A percentile compares a stretch with the other conserved stretches of the same genome.
phyloP scores from a whole-genome alignment of 2,329 filamentous ascomycete genomes.

The Colletotrichum brevisporum region DNA sequence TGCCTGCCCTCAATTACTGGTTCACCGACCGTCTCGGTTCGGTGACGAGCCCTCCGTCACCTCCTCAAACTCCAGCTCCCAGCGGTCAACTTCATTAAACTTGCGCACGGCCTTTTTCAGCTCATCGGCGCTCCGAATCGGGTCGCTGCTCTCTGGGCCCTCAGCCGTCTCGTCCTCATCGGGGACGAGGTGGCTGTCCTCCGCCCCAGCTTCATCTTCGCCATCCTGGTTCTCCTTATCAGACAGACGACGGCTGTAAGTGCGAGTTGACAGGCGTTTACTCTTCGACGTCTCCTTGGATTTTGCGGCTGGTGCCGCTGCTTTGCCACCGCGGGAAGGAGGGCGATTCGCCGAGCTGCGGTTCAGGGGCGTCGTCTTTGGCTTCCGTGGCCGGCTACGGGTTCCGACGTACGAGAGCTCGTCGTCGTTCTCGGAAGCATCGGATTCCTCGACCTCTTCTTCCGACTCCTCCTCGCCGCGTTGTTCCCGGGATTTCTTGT shows the following conservation, averaged over 20 bases:
- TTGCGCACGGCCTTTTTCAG: slow-evolving; percentile 72
- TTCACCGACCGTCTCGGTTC: slow-evolving; percentile 59
- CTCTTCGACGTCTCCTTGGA: slow-evolving; percentile 37
- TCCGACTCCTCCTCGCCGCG: slow-evolving; percentile 55
- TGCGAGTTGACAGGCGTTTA: slow-evolving; percentile 51
- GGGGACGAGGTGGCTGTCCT: slow-evolving; percentile 55
- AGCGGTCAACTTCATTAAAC: slow-evolving; percentile 78
- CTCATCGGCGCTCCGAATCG: slow-evolving; percentile 61
- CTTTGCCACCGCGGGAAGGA: slow-evolving; percentile 43
- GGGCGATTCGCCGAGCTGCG: slow-evolving; percentile 46
- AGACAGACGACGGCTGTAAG: slow-evolving; percentile 66
- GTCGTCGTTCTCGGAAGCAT: slow-evolving; percentile 67
- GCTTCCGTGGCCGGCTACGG: slow-evolving; percentile 52
- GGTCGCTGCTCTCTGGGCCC: slow-evolving; percentile 43
- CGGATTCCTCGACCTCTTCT: slow-evolving; percentile 63
- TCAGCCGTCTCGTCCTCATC: slow-evolving; percentile 61
- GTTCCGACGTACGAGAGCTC: slow-evolving; percentile 66
- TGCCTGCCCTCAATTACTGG: background rate
- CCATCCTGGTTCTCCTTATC: slow-evolving; percentile 71
- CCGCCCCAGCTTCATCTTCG: slow-evolving; percentile 49
- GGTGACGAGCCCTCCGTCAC: slow-evolving; percentile 70
- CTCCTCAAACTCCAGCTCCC: slow-evolving; percentile 78
- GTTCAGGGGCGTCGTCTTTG: slow-evolving; percentile 48
- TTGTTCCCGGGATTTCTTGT: slow-evolving; percentile 55
- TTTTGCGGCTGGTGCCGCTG: slow-evolving; percentile 40